These are phyloP conservation scores for Neckera pumila DNA, from an alignment of 225 moss, liverwort and hornwort genomes.

Conservation along the genomic window DNA sequence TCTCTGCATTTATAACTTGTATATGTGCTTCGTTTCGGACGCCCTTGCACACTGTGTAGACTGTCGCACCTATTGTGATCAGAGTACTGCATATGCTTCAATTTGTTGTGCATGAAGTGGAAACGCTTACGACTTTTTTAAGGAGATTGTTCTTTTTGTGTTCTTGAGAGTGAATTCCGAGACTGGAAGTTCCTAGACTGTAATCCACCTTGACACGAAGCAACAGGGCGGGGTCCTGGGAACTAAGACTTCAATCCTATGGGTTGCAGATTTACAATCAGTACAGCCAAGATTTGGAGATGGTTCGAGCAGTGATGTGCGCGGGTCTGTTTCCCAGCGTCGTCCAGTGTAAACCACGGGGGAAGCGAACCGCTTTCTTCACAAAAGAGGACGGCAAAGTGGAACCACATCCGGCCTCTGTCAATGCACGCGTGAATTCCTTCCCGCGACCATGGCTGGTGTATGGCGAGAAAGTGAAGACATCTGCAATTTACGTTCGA, in stretches of 20 bases:
- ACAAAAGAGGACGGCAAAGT: conserved; percentile 99
- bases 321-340: conserved; percentile 95
- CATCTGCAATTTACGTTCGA: conserved; percentile 84
- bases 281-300: conserved; percentile 89
- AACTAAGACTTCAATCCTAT: not conserved
- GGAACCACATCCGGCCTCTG: conserved; percentile 94
- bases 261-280: conserved; percentile 63
- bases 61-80: not conserved
- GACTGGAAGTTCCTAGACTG: not conserved
- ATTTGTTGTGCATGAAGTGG: not conserved
- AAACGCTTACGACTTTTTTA: not conserved
- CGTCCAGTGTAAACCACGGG: conserved; percentile 86
- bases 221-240: not conserved
- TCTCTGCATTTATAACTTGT: not conserved
- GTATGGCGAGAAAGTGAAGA: conserved; percentile 94
- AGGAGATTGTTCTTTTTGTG: not conserved
- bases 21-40: not conserved
- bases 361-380: conserved; percentile 90
- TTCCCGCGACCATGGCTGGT: conserved; percentile 90
- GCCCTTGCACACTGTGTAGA: not conserved
- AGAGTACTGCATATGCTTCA: not conserved
- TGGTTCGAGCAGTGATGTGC: conserved; percentile 91
- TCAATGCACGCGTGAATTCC: conserved; percentile 74
- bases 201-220: not conserved
- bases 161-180: not conserved